Evolutionary conservation across 2,329 filamentous ascomycete genomes (phyloP), one percentile per base, ranked within the genome.

Genomic region (Xylariaceae sp.): DNA sequence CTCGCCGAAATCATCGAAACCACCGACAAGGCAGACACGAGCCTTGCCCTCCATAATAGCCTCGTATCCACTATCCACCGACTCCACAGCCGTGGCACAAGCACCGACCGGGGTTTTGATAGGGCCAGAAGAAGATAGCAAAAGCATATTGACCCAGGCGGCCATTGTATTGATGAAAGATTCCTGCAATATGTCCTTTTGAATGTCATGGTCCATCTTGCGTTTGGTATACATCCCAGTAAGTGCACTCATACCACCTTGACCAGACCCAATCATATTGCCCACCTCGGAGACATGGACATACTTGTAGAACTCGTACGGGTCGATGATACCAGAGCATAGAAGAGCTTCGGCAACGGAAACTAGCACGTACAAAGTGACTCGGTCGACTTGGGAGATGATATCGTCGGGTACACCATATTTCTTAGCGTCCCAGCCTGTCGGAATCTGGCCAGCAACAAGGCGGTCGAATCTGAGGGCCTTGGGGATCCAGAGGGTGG

Each of bases 161-260:
- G 91, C 89, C 93, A 99, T 99, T 53, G 95, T 99, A 83, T 99
- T 99, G 84, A 99, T 98, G 82, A 99, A 99, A 12, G 95, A 98
- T 78, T 99, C 95, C 73, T 99, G 96, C 14, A 99, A 84, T 72
- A 99, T 97, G 72, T 99, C 95, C 78, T 98, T 99, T 78, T 99
- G 96, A 48, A 99, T 85, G 53, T 93, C 95, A 80, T 93, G 95
- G 79, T 99, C 95, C 61, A 98, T 83, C 86, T 89, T 98, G 57
- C 95, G 90, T 75, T 97, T 93, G 77, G 93, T 95, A 83, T 98
- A 96, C 93, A 99, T 99, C 68, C 93, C 93, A 69, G 92, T 89
- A 63, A 99, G 84, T 67, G 95, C 95, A 68, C 86, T 86, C 59
- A 92, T 89, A 78, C 95, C 96, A 83, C 95, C 95, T 81, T 99